A percentile compares a stretch with the other conserved stretches of the same genome.
Evolutionary conservation across 345 rosid genomes (phyloP).

Genomic region (Psidium friedrichsthalianum): DNA sequence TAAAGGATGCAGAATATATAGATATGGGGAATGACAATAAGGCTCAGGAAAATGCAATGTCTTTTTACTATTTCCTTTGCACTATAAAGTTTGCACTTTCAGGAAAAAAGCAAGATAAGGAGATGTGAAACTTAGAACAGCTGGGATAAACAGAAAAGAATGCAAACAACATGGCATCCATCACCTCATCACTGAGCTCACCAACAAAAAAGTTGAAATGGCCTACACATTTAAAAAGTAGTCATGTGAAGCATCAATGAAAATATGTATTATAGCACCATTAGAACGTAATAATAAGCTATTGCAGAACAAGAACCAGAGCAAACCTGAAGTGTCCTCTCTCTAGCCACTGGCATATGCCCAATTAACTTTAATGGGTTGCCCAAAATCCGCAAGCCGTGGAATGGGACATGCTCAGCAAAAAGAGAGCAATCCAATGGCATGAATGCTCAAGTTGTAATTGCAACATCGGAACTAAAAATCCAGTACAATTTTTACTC

Average conservation of each 20-base stretch:
- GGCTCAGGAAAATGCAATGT: no score
- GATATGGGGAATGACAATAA: no score
- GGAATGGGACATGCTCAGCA: neutral
- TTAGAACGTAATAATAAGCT: neutral
- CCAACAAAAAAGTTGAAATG: slow-evolving; percentile 95
- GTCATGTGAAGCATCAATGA: neutral
- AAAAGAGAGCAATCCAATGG: neutral
- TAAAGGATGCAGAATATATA: no score
- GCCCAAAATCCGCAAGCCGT: slow-evolving; percentile 69
- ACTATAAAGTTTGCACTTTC: no score
- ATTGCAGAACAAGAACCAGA: neutral
- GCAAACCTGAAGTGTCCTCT: slow-evolving; percentile 89
- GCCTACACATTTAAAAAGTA: slow-evolving; percentile 28
- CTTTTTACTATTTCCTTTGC: no score
- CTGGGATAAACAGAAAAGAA: slow-evolving; percentile 82
- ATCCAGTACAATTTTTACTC: slow-evolving; percentile 12
- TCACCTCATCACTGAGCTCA: slow-evolving; percentile 97
- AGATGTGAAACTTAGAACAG: slow-evolving; percentile 61
- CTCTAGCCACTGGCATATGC: slow-evolving; percentile 98
- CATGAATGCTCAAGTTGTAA: neutral
- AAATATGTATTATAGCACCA: neutral
- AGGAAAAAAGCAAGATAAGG: no score
- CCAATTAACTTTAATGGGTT: slow-evolving; percentile 99
- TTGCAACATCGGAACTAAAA: neutral
- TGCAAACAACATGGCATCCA: slow-evolving; percentile 81